Base-by-base conservation (phyloP, 2,329 filamentous ascomycete species). In the Aureobasidium sp. region DNA sequence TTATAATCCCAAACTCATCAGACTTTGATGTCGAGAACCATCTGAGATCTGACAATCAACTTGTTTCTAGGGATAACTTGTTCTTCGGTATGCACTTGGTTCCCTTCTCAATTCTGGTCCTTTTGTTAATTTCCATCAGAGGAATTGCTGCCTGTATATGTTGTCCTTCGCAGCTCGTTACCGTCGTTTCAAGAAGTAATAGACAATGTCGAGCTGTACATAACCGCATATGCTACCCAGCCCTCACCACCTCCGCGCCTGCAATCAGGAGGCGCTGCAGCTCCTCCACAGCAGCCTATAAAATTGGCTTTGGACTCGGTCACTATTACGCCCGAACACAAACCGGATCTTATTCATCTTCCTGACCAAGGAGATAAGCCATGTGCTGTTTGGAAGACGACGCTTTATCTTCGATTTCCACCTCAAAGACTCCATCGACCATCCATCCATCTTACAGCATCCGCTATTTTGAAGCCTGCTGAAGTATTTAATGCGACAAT, bases 71-170 rank as follows among this genome's bases (percentile, higher is more conserved):
- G 66, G 80, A 87, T 42, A 80, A 81, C 61, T 77, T 92, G 42
- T 88, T 89, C 71, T 90, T 91, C 70, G 89, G 89, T 91, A 78
- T 67, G 82, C 15, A 27, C 15, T n/a, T 73, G 51, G 64, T 56
- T 64, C 62, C 67, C 23, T 17, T 10, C 26, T 41, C 12, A 5
- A 10, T 26, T 34, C 23, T 44, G 9, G 4, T 13, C 29, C 5
- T 15, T 5, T 39, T 36, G 29, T 46, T 57, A 29, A 57, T 39
- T 5, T 26, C 29, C 81, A 76, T 77, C 70, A 91, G 89, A 92
- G 82, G 89, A 92, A 78, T 84, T 84, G 29, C 80, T 89, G 62
- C 78, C 86, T 65, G 80, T 91, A 20, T 85, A 89, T 69, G 77
- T 91, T 65, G 79, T 90, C 12, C 80, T 92, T 62, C 83, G 83